Evolutionary conservation across 2,329 filamentous ascomycete genomes (phyloP).

Genomic region (Penicillium sp.): DNA sequence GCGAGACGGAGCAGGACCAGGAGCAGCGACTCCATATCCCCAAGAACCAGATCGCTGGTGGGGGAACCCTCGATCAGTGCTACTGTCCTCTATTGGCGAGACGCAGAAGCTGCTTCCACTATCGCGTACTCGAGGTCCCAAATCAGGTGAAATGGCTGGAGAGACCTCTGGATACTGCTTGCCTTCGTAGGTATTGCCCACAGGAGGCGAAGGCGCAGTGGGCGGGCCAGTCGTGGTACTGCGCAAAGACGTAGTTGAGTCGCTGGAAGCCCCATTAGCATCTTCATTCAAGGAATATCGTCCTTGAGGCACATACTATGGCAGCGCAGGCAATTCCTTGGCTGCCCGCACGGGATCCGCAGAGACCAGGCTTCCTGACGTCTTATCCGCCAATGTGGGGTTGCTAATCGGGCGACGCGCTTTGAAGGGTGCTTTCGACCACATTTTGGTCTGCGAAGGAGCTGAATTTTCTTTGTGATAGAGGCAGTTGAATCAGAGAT

Average conservation of each 20-base stretch:
- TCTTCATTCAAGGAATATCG: not conserved
- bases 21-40: constrained; percentile 11
- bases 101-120: constrained; percentile 31
- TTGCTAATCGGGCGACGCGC: constrained; percentile 52
- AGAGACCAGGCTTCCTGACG: constrained; percentile 48
- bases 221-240: not conserved
- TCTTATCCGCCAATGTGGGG: constrained; percentile 51
- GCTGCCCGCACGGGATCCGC: constrained; percentile 36
- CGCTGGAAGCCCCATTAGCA: constrained; percentile 14
- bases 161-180: constrained; percentile 23
- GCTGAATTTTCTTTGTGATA: not conserved
- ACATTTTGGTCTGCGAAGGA: constrained; percentile 50
- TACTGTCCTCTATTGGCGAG: constrained; percentile 24
- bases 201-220: not conserved
- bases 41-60: constrained; percentile 11
- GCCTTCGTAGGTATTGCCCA: constrained; percentile 9
- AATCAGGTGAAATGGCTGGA: constrained; percentile 19
- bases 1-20: not conserved
- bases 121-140: constrained; percentile 10
- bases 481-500: constrained; percentile 1
- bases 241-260: constrained; percentile 14
- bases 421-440: constrained; percentile 55
- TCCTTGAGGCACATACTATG: constrained; percentile 24
- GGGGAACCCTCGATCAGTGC: constrained; percentile 10
- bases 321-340: constrained; percentile 37